These are phyloP conservation scores for Vitis hybrid DNA, from an alignment of 177 flowering plant species.

Conservation along the genomic window DNA sequence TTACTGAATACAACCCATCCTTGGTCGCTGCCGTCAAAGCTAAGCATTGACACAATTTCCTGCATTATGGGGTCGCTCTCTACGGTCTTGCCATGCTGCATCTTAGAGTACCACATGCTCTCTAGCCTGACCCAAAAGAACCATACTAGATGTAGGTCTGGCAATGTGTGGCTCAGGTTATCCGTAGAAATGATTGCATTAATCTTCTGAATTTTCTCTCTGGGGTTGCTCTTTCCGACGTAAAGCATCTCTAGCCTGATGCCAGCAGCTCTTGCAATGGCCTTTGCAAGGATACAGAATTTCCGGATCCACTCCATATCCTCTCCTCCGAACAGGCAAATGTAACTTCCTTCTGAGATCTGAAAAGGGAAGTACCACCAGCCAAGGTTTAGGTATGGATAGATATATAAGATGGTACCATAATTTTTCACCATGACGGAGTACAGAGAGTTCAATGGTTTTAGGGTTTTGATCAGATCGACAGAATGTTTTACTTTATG, in stretches of 20 bases:
- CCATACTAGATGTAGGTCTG: constrained; percentile 40
- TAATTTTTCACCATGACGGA: too few relatives aligned
- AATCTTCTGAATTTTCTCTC: constrained; percentile 38
- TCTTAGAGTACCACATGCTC: constrained; percentile 73
- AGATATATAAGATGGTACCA: too few relatives aligned
- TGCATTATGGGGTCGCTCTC: constrained; percentile 51
- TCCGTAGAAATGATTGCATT: constrained; percentile 28
- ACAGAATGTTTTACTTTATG: too few relatives aligned
- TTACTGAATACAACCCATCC: constrained; percentile 62
- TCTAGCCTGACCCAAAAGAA: constrained; percentile 70
- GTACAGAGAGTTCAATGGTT: too few relatives aligned
- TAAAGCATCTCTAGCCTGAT: constrained; percentile 56
- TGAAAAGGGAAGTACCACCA: constrained; percentile 13
- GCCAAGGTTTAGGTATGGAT: not conserved
- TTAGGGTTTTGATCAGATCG: too few relatives aligned
- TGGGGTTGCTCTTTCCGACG: constrained; percentile 58
- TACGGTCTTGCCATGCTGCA: constrained; percentile 29
- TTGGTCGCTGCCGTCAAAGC: constrained; percentile 54
- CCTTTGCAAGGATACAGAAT: constrained; percentile 26
- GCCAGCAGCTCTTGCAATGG: constrained; percentile 23
- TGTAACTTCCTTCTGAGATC: constrained; percentile 40
- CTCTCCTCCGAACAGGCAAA: constrained; percentile 70
- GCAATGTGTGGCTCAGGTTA: constrained; percentile 36
- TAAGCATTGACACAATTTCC: constrained; percentile 54
- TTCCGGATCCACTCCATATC: constrained; percentile 55